Conservation (phyloP, 2,329 filamentous ascomycete genomes). For the Pseudocercospora fijiensis region DNA sequence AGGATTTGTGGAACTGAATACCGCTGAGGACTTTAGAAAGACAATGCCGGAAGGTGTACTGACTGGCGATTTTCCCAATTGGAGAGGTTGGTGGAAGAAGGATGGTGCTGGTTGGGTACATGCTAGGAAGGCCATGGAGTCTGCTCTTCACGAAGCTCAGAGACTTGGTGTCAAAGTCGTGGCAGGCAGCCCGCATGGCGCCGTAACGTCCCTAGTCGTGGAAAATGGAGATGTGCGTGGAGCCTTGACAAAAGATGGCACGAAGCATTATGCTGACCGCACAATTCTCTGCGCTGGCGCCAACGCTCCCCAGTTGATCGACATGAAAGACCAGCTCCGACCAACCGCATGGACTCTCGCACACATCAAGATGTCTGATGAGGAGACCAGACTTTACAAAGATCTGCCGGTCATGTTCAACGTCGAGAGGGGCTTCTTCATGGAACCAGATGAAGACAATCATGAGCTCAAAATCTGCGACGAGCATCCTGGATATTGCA, state of each 20-base stretch:
- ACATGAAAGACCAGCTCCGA: constrained; percentile 54
- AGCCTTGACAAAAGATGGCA: constrained; percentile 46
- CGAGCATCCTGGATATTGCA: constrained; percentile 58
- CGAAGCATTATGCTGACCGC: constrained; percentile 43
- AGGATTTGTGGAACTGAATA: constrained; percentile 39
- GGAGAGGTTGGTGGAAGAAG: constrained; percentile 52
- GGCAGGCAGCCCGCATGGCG: constrained; percentile 42
- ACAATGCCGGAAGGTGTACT: constrained; percentile 55
- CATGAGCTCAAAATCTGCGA: constrained; percentile 54
- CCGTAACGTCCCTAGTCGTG: constrained; percentile 44
- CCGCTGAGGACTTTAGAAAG: constrained; percentile 48
- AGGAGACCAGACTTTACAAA: constrained; percentile 49
- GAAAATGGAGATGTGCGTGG: constrained; percentile 42
- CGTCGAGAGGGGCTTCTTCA: constrained; percentile 53
- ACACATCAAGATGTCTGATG: constrained; percentile 50
- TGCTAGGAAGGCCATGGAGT: constrained; percentile 51
- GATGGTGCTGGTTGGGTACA: constrained; percentile 55
- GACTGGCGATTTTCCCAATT: constrained; percentile 51
- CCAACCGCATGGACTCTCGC: constrained; percentile 56
- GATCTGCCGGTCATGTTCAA: constrained; percentile 53
- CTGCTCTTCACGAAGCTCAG: constrained; percentile 48
- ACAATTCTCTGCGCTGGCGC: constrained; percentile 54
- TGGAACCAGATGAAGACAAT: constrained; percentile 50
- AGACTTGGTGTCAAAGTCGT: constrained; percentile 51
- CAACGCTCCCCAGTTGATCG: constrained; percentile 48